Percentiles rank a stretch among this genome's conserved stretches.
These are phyloP conservation scores for Voacanga thouarsii DNA, from an alignment of 257 asterid genomes.

Conservation along the genomic window DNA sequence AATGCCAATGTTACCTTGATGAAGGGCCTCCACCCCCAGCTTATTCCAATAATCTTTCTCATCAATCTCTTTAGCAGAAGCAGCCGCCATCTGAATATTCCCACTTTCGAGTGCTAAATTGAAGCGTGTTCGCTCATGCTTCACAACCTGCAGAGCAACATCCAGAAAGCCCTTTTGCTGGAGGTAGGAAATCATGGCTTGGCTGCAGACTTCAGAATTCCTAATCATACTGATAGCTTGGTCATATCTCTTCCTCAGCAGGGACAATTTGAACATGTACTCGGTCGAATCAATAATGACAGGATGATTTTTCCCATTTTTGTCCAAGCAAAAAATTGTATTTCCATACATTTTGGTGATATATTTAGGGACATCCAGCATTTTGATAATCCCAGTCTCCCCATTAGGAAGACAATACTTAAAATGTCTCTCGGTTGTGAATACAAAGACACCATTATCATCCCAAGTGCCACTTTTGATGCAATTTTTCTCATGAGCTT, in stretches of 20 bases:
- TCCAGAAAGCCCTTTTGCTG: constrained; percentile 94
- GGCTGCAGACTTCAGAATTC: constrained; percentile 79
- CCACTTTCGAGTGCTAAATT: constrained; percentile 51
- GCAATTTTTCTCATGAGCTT: constrained; percentile 84
- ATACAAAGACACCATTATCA: constrained; percentile 75
- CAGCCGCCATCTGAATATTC: constrained; percentile 63
- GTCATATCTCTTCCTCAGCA: constrained; percentile 65
- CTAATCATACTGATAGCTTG: constrained; percentile 81
- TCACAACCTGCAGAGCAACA: constrained; percentile 78
- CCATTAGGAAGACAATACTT: constrained; percentile 93
- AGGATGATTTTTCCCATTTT: no score
- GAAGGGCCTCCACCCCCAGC: constrained; percentile 90
- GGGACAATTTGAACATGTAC: constrained; percentile 59
- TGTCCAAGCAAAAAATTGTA: constrained; percentile 36
- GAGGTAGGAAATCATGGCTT: constrained; percentile 84
- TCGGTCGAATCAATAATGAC: constrained; percentile 71
- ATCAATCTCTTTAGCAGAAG: constrained; percentile 70
- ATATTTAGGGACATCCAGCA: constrained; percentile 69
- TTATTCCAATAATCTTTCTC: constrained; percentile 85
- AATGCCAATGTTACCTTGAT: constrained; percentile 42
- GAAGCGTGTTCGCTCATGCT: constrained; percentile 32
- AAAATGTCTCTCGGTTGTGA: constrained; percentile 73
- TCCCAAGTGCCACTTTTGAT: constrained; percentile 95
- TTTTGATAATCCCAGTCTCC: constrained; percentile 79
- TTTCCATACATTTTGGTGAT: constrained; percentile 69